A percentile compares a stretch with the other conserved stretches of the same genome.
Evolutionary conservation across 2,329 filamentous ascomycete species (phyloP).

Genomic region (Fusarium nisikadoi): DNA sequence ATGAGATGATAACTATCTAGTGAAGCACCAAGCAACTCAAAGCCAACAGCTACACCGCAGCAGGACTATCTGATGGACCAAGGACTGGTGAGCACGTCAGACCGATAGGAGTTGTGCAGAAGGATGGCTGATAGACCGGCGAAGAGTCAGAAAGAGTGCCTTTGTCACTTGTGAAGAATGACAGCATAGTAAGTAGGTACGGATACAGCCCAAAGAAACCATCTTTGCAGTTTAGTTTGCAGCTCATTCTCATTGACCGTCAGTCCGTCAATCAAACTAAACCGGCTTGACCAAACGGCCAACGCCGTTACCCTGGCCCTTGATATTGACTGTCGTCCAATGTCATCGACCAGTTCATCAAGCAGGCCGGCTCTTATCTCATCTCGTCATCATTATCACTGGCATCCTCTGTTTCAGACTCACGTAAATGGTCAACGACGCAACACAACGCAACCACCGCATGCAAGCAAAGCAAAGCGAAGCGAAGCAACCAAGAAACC

Average conservation of each 20-base stretch:
- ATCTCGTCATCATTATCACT: constrained; percentile 38
- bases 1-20: background rate
- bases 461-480: background rate
- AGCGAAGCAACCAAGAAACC: background rate
- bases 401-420: constrained; percentile 32
- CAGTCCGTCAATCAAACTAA: constrained; percentile 36
- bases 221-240: background rate
- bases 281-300: constrained; percentile 25
- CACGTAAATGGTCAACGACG: constrained; percentile 22
- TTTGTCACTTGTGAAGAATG: constrained; percentile 18
- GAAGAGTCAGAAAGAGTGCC: constrained; percentile 12
- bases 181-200: background rate
- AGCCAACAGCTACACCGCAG: constrained; percentile 9
- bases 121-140: background rate
- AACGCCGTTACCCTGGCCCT: constrained; percentile 34
- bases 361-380: constrained; percentile 31
- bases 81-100: constrained; percentile 39
- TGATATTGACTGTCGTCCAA: constrained; percentile 23
- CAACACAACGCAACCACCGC: constrained; percentile 16
- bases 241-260: background rate
- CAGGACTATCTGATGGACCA: constrained; percentile 33
- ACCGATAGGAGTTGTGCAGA: constrained; percentile 20
- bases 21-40: constrained; percentile 13
- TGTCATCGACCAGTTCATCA: constrained; percentile 8
- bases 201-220: background rate